These are phyloP conservation scores for Ilyonectria robusta DNA, from an alignment of 2,329 filamentous ascomycete genomes.

Conservation along the genomic window DNA sequence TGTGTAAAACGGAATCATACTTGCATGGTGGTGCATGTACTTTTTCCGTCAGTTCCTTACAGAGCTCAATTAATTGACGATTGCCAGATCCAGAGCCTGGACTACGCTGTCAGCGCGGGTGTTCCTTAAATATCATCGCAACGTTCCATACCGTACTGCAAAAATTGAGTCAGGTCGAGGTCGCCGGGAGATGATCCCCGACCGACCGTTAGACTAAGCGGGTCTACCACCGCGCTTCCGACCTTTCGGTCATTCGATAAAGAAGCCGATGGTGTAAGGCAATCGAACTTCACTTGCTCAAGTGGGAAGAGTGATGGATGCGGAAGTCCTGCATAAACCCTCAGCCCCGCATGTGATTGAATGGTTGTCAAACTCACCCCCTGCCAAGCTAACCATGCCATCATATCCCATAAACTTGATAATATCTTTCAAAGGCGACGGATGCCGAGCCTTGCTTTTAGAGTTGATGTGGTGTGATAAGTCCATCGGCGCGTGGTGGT, in stretches of 20 bases:
- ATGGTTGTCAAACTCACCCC: slow-evolving; percentile 35
- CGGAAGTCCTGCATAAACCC: slow-evolving; percentile 40
- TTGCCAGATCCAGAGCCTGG: slow-evolving; percentile 39
- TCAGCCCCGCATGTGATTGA: neutral
- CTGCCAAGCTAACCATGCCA: slow-evolving; percentile 52
- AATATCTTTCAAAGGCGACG: slow-evolving; percentile 52
- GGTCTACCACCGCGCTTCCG: neutral
- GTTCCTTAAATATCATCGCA: too few relatives aligned
- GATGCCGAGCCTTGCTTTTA: slow-evolving; percentile 48
- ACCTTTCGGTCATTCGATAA: neutral
- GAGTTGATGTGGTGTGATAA: slow-evolving; percentile 51
- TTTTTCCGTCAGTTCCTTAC: slow-evolving; percentile 37
- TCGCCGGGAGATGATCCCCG: slow-evolving; percentile 19
- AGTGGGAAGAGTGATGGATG: slow-evolving; percentile 50
- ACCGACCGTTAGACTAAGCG: slow-evolving; percentile 19
- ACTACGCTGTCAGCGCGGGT: neutral
- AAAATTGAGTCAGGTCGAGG: slow-evolving; percentile 37
- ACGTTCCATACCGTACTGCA: slow-evolving; percentile 34
- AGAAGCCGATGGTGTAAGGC: slow-evolving; percentile 20
- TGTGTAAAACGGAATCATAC: slow-evolving; percentile 46
- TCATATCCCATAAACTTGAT: slow-evolving; percentile 52
- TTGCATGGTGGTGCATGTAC: slow-evolving; percentile 40
- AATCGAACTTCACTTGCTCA: slow-evolving; percentile 32
- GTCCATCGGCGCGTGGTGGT: slow-evolving; percentile 33
- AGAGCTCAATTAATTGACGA: slow-evolving; percentile 30